Conservation (phyloP, 257 asterid species). For the Nicotiana sylvestris region DNA sequence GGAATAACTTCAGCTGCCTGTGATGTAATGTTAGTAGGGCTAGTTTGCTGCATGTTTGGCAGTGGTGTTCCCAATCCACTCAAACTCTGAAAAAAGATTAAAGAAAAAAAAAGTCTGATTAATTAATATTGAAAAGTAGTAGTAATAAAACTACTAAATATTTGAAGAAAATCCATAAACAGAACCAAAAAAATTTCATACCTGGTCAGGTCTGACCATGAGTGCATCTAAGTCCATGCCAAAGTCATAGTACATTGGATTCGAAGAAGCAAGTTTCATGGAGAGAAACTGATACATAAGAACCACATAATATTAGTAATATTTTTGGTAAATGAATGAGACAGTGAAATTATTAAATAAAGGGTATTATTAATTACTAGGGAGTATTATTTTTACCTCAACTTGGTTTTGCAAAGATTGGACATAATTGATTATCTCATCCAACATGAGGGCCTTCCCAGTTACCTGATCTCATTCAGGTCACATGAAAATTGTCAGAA, state of each 20-base stretch:
- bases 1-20: conserved; percentile 12
- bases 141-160: background rate
- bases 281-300: conserved; percentile 63
- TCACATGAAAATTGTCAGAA: conserved; percentile 33
- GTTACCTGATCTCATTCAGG: conserved; percentile 56
- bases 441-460: conserved; percentile 97
- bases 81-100: conserved; percentile 33
- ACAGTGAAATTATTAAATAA: background rate
- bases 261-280: conserved; percentile 77
- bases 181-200: background rate
- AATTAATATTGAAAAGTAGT: background rate
- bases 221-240: conserved; percentile 64
- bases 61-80: conserved; percentile 38
- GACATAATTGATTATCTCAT: conserved; percentile 85
- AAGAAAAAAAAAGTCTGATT: background rate
- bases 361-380: background rate
- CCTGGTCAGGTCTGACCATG: conserved; percentile 65
- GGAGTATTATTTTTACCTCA: conserved; percentile 43
- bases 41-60: conserved; percentile 23
- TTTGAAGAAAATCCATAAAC: background rate
- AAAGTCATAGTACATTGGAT: conserved; percentile 62
- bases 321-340: background rate
- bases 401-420: conserved; percentile 88
- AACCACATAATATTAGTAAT: background rate
- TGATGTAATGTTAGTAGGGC: conserved; percentile 22